Percentiles rank a stretch among this genome's conserved stretches.
phyloP scores from a whole-genome alignment of 495 filamentous ascomycete species.

The Aspergillus leporis region DNA sequence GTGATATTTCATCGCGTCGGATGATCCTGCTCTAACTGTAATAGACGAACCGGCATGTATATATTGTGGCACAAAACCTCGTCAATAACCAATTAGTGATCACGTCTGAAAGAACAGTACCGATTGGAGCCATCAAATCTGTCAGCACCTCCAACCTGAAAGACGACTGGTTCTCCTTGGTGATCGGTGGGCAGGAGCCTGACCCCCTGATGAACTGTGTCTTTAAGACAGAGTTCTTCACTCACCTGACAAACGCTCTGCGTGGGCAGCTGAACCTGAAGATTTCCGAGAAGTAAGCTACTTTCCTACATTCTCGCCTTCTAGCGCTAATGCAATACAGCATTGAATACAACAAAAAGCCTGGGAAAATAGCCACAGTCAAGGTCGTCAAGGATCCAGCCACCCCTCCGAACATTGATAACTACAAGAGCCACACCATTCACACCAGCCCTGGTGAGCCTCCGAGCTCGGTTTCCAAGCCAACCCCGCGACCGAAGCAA shows the following conservation, averaged over 20 bases:
- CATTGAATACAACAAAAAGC: constrained; percentile 98
- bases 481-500: constrained; percentile 81
- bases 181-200: constrained; percentile 85
- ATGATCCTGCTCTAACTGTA: constrained; percentile 13
- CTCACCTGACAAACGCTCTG: constrained; percentile 74
- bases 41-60: constrained; percentile 78
- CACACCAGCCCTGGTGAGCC: constrained; percentile 86
- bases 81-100: constrained; percentile 82
- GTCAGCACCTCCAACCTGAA: constrained; percentile 74
- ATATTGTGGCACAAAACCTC: constrained; percentile 80
- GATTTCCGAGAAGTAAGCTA: constrained; percentile 65
- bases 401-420: constrained; percentile 62
- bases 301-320: not conserved
- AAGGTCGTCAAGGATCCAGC: constrained; percentile 87
- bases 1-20: constrained; percentile 18
- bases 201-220: constrained; percentile 91
- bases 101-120: constrained; percentile 74
- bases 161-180: constrained; percentile 96
- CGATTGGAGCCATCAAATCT: constrained; percentile 83
- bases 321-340: constrained; percentile 36
- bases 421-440: constrained; percentile 91
- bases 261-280: constrained; percentile 79
- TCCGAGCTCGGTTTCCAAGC: constrained; percentile 76
- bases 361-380: constrained; percentile 81
- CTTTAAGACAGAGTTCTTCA: constrained; percentile 97